Percentiles rank a stretch among this genome's conserved stretches.
These are phyloP conservation scores for Phytophthora hybrid DNA, from an alignment of 352 stramenopile genomes.

Conservation along the genomic window DNA sequence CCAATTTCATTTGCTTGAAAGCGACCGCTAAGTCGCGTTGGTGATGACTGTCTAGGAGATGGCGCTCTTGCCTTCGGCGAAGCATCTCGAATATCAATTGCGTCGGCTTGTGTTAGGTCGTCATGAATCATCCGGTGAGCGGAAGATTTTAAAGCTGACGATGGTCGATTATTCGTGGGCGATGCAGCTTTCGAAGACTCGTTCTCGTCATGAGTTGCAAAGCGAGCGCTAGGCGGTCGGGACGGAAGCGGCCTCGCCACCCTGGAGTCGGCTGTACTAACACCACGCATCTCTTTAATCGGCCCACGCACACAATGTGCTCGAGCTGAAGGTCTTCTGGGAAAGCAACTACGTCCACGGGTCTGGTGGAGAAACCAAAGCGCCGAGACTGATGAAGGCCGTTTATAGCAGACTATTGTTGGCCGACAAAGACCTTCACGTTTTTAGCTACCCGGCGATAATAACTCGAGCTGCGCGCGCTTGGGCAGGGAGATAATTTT, in stretches of 20 bases:
- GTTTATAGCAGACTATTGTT: conserved; percentile 18
- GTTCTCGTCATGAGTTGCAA: conserved; percentile 17
- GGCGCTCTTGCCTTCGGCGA: conserved; percentile 4
- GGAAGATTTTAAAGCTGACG: conserved; percentile 28
- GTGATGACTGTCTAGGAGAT: conserved; percentile 1
- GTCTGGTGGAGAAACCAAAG: not conserved
- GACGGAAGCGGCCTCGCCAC: conserved; percentile 6
- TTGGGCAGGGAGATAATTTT: conserved; percentile 3
- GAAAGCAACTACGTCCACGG: not conserved
- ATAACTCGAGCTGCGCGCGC: not conserved
- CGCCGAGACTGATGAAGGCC: not conserved
- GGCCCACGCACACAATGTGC: not conserved
- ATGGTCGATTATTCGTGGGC: conserved; percentile 8
- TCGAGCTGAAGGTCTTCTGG: not conserved
- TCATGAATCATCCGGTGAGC: conserved; percentile 36
- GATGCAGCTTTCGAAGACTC: not conserved
- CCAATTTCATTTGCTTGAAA: conserved; percentile 17
- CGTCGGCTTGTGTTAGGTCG: conserved; percentile 9
- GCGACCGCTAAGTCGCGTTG: conserved; percentile 19
- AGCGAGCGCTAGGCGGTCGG: conserved; percentile 12
- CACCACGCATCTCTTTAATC: conserved; percentile 33
- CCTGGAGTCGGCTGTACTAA: conserved; percentile 21
- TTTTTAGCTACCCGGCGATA: conserved; percentile 2
- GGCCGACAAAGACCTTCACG: not conserved
- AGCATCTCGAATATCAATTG: conserved; percentile 15